Evolutionary conservation across 805 yeast species (phyloP), one percentile per base, ranked within the genome.

Genomic region (Ogataea zsoltii): DNA sequence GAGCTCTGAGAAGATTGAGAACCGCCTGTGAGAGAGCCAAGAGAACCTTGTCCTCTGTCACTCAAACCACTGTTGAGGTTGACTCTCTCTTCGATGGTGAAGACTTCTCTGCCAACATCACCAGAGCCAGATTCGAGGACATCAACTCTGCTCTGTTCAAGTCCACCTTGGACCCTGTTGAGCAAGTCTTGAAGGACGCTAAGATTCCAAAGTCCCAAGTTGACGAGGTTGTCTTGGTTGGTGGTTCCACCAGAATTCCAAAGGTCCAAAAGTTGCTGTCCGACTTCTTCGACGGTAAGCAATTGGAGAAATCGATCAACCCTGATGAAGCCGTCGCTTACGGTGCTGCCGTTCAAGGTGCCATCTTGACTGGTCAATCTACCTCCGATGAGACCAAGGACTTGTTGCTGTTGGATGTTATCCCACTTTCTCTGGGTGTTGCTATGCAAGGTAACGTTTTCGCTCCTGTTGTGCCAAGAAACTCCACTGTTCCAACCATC

Each of bases 281-380:
- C 54, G 97, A 90, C 76, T 90, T 81, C 88, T 90, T 90, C 65
- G 94, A 89, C 67, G 97, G 97, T 73, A 91, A 91, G 81, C 91
- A 88, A 75, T 87, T 89, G 71, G 94, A 88, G 77, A 91, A 88
- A 79, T 85, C 96, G 59, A 91, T 90, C 75, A 90, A 90, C 90
- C 97, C 97, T 60, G 97, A 90, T 79, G 97, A 90, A 81, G 97
- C 97, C 69, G 97, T 90, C 72, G 97, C 97, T 67, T 89, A 89
- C 81, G 97, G 97, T 85, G 98, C 98, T 67, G 97, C 98, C 67
- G 97, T 91, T 65, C 97, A 91, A 80, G 98, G 96, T 79, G 97
- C 97, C 70, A 88, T 92, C 77, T 82, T 91, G 75, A 87, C 97
- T 61, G 96, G 96, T 78, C 82, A 79, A 58, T 90, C 88, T 53